Conservation (phyloP, 345 rosid species). For the Abelmoschus esculentus region DNA sequence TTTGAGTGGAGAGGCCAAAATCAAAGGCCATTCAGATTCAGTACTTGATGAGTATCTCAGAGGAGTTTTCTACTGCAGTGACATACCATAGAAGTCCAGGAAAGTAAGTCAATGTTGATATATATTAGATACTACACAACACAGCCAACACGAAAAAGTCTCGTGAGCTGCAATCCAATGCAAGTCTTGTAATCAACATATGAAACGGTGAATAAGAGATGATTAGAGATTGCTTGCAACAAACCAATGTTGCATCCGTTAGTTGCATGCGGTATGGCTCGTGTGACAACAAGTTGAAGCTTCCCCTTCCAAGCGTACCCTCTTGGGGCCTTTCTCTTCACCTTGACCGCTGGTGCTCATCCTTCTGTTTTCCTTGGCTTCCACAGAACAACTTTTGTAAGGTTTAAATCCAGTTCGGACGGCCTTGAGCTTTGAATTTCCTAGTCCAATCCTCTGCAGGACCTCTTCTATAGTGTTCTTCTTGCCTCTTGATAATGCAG, state of each 20-base stretch:
- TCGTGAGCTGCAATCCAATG: conserved; percentile 24
- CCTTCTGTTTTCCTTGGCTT: conserved; percentile 57
- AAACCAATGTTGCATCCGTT: conserved; percentile 23
- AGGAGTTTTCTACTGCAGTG: conserved; percentile 18
- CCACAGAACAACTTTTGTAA: conserved; percentile 78
- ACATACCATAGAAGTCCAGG: conserved; percentile 14
- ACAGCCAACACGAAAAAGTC: conserved; percentile 32
- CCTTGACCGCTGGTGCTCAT: conserved; percentile 35
- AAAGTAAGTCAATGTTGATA: conserved; percentile 22
- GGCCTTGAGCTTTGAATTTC: conserved; percentile 42
- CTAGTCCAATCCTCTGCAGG: conserved; percentile 47
- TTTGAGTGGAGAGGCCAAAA: too few relatives aligned
- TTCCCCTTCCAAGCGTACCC: conserved; percentile 74
- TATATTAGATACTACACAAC: conserved; percentile 26
- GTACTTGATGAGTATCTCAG: conserved; percentile 12
- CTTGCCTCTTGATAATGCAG: conserved; percentile 8
- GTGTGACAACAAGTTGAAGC: conserved; percentile 37
- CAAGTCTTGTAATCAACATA: conserved; percentile 21
- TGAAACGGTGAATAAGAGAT: conserved; percentile 15
- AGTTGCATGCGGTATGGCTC: conserved; percentile 18
- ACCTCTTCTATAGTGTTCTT: conserved; percentile 30
- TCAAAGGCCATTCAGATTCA: neutral
- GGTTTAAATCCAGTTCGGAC: conserved; percentile 83
- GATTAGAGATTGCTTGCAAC: conserved; percentile 22
- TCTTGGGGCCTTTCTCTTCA: conserved; percentile 71